phyloP scores from a whole-genome alignment of 208 protist species.

The Phytomonas sp. region DNA sequence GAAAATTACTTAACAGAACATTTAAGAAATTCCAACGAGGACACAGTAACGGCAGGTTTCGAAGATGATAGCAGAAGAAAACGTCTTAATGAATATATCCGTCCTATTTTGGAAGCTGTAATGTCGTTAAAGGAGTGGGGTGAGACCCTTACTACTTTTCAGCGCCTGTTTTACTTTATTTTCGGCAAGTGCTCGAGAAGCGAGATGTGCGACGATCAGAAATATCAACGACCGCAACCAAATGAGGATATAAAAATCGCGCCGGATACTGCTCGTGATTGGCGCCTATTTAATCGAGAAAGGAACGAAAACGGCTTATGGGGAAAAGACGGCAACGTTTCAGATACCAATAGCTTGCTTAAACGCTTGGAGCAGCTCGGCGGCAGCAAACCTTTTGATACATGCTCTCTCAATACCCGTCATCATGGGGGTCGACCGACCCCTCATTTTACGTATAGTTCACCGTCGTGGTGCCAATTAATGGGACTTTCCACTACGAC shows the following conservation, averaged over 20 bases:
- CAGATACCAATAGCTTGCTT: not conserved
- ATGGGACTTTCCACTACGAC: not conserved
- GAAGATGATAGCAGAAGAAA: not conserved
- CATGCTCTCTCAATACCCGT: not conserved
- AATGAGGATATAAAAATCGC: not conserved
- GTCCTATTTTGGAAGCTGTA: not conserved
- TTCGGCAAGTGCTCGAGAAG: not conserved
- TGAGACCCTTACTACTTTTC: not conserved
- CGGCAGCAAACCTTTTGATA: not conserved
- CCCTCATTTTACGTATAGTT: not conserved
- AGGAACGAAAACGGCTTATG: not conserved
- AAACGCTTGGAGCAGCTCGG: not conserved
- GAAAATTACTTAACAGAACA: not conserved
- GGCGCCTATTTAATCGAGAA: not conserved
- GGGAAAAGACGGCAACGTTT: not conserved
- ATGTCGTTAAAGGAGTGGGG: not conserved
- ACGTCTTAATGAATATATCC: not conserved
- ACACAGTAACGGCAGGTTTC: not conserved
- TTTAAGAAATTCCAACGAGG: not conserved
- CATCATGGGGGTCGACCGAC: not conserved
- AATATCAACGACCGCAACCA: not conserved
- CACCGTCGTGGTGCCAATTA: not conserved
- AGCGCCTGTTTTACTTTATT: slow-evolving; percentile 3
- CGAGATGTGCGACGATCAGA: not conserved
- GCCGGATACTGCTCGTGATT: not conserved